Evolutionary conservation across 768 basidiomycete species (phyloP), one percentile per base, ranked within the genome.

Genomic region (Artomyces pyxidatus): DNA sequence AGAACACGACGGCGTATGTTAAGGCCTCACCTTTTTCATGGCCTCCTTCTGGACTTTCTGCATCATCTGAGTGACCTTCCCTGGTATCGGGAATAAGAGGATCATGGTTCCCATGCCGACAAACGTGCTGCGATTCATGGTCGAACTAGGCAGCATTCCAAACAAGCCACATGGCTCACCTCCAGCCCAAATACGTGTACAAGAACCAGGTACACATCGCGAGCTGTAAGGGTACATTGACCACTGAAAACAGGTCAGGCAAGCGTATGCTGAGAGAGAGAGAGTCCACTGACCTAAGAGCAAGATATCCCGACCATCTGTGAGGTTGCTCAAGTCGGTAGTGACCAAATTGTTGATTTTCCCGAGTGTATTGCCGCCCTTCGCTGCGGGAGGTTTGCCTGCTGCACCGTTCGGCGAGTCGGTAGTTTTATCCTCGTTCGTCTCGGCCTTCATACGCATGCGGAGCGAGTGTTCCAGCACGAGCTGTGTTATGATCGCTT

Each of bases 261-360:
- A 14, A 39, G 5, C 22, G 14, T 16, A 2, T 17, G 4, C 2
- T 28, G 12, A 27, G 57, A 53, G 37, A 1, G 54, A n/a, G 26
- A 35, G 11, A 43, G 4, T n/a, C 16, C 17, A 58, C 56, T 4
- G 35, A 58, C 48, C 21, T 14, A 54, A 21, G 6, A 56, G 42
- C 11, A 48, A 41, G 37, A 62, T 61, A 42, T 63, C 59, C 11
- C 63, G 60, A 17, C 60, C 65, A 1, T 59, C 56, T 14, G 59
- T 42, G 17, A 67, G 38, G 35, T 58, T 60, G 41, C 52, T 56
- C 42, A 77, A 58, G 62, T 89, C 87, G 2, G 81, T 80, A 7
- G 85, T 80, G 30, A 86, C 76, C 7, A 88, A 65, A 48, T 87
- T 89, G 62, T 84, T 89, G 61, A 90, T 81, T 59, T 79, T 85